Conservation (phyloP, 2,329 filamentous ascomycete genomes). For the Pseudopyricularia javanii region DNA sequence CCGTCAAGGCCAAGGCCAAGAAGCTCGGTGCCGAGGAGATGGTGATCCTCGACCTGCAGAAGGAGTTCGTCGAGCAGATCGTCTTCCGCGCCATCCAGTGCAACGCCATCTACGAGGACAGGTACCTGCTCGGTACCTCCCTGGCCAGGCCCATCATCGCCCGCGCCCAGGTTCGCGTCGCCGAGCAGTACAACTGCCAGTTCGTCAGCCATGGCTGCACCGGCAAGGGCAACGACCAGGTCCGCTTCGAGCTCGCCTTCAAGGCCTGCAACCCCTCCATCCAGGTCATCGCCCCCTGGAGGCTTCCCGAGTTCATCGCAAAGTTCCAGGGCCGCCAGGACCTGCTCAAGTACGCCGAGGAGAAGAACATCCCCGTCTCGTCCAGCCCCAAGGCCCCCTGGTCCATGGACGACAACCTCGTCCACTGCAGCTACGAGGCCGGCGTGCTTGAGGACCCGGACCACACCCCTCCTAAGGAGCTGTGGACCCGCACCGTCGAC, state of each 20-base stretch:
- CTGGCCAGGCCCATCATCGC: slow-evolving; percentile 62
- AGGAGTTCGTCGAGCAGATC: slow-evolving; percentile 69
- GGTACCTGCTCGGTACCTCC: slow-evolving; percentile 35
- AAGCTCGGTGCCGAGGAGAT: slow-evolving; percentile 54
- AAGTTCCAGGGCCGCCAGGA: slow-evolving; percentile 60
- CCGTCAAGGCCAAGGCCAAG: slow-evolving; percentile 52
- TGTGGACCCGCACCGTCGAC: slow-evolving; percentile 67
- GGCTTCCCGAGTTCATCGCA: slow-evolving; percentile 57
- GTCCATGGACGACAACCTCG: slow-evolving; percentile 51
- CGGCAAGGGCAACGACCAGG: slow-evolving; percentile 39
- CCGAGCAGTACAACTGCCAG: slow-evolving; percentile 46
- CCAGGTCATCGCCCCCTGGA: slow-evolving; percentile 66
- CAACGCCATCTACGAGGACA: slow-evolving; percentile 57
- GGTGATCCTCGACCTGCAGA: slow-evolving; percentile 51
- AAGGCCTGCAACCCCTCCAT: slow-evolving; percentile 41
- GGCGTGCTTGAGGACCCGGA: slow-evolving; percentile 58
- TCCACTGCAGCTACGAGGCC: slow-evolving; percentile 69
- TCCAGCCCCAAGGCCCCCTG: slow-evolving; percentile 63
- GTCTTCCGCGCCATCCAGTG: slow-evolving; percentile 71
- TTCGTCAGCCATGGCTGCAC: slow-evolving; percentile 43
- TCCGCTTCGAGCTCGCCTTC: slow-evolving; percentile 45
- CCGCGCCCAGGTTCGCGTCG: slow-evolving; percentile 48
- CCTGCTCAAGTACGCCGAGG: slow-evolving; percentile 57
- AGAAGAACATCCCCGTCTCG: slow-evolving; percentile 57
- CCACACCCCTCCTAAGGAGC: slow-evolving; percentile 57